These are phyloP conservation scores for Paraphoma sp. DNA, from an alignment of 2,329 filamentous ascomycete species.

Conservation along the genomic window DNA sequence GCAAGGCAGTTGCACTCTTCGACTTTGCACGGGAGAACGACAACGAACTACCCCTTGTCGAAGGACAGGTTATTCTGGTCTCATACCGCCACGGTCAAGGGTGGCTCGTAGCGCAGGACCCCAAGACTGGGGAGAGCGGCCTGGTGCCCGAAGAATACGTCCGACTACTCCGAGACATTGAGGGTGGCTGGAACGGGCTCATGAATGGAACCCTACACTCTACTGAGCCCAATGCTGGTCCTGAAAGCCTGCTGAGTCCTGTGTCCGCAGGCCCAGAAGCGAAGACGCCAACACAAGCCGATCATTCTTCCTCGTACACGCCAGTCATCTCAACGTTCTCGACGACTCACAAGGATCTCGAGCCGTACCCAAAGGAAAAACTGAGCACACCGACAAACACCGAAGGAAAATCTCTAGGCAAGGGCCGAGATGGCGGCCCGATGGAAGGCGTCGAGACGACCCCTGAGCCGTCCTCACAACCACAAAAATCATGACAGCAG, in stretches of 20 bases:
- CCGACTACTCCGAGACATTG: constrained; percentile 87
- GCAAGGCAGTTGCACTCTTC: constrained; percentile 92
- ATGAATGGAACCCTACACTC: constrained; percentile 43
- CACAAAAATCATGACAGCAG: constrained; percentile 17
- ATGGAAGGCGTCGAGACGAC: constrained; percentile 38
- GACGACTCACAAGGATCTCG: constrained; percentile 58
- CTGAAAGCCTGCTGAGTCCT: constrained; percentile 41
- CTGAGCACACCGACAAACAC: constrained; percentile 46
- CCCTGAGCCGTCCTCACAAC: constrained; percentile 16
- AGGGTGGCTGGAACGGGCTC: constrained; percentile 73
- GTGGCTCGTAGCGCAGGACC: constrained; percentile 96
- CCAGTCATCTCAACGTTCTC: constrained; percentile 60
- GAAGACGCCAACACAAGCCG: constrained; percentile 49
- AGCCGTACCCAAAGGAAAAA: constrained; percentile 53
- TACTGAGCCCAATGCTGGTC: constrained; percentile 28
- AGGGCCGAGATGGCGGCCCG: constrained; percentile 23
- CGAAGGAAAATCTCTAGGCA: constrained; percentile 27
- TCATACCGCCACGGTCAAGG: constrained; percentile 96
- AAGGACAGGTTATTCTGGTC: constrained; percentile 96
- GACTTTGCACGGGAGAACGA: constrained; percentile 96
- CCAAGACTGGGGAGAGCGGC: constrained; percentile 90
- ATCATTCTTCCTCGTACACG: constrained; percentile 45
- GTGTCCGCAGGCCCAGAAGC: constrained; percentile 45
- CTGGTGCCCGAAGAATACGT: constrained; percentile 97
- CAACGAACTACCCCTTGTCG: constrained; percentile 89